phyloP scores from a whole-genome alignment of 176 grass and related monocot genomes.

The Avena atlantica region DNA sequence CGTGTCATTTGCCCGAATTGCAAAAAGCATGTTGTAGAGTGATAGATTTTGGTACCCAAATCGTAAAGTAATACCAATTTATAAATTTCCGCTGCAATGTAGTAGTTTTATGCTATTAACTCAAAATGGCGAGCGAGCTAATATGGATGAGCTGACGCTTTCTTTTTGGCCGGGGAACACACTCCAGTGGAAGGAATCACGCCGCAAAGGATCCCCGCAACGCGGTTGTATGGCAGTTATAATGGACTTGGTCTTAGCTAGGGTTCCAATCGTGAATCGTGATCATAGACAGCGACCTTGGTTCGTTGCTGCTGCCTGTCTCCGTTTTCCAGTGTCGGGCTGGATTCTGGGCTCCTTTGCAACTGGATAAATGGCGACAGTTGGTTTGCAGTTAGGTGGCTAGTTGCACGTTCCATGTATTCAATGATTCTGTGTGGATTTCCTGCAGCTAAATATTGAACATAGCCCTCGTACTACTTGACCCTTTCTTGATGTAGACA shows the following conservation, averaged over 20 bases:
- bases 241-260: conserved; percentile 42
- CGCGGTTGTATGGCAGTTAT: conserved; percentile 50
- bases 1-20: too few relatives aligned
- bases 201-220: conserved; percentile 30
- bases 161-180: background rate
- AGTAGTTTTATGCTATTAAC: too few relatives aligned
- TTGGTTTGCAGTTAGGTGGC: conserved; percentile 36
- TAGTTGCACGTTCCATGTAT: background rate
- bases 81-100: too few relatives aligned
- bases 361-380: conserved; percentile 38
- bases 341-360: conserved; percentile 11
- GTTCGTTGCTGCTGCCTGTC: conserved; percentile 21
- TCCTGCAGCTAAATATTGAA: too few relatives aligned
- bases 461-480: conserved; percentile 13
- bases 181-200: background rate
- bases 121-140: too few relatives aligned
- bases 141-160: background rate
- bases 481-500: conserved; percentile 23
- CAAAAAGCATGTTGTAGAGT: too few relatives aligned
- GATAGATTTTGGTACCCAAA: too few relatives aligned
- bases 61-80: too few relatives aligned
- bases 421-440: conserved; percentile 1
- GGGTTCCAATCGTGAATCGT: conserved; percentile 5
- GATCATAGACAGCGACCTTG: conserved; percentile 20
- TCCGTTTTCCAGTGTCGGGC: background rate